Evolutionary conservation across 306 rosid species (phyloP), one percentile per base, ranked within the genome.

Genomic region (Arachis hypogaea): DNA sequence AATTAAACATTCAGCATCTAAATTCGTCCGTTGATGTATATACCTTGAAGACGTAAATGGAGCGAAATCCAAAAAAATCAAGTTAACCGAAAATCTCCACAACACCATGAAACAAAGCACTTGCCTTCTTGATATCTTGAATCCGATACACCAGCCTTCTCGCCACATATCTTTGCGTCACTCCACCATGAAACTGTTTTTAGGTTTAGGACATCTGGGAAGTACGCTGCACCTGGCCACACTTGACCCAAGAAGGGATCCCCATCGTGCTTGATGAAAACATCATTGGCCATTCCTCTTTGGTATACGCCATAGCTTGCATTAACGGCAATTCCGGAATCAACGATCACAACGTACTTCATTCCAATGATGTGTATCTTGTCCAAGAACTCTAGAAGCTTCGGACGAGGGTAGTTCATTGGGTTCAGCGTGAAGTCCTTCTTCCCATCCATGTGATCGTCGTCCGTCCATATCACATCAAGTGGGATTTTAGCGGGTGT

Each of bases 221-320:
- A 92, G 83, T 94, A 59, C 0, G 89, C 98, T 8, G 97, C 95
- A 4, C 98, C 97, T 0, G 98, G 98, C 98, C 97, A 94, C 56
- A 92, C 96, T 80, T 88, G 92, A 73, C 93, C 99, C 81, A 94
- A 30, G 86, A 38, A 94, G 10, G 95, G 96, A 78, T 89, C 97
- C 45, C 88, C 88, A 50, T 86, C 88, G 36, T 89, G 87, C 86
- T 89, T 94, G 73, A 94, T 89, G 57, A 94, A 94, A 56, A 94
- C 97, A 69, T 94, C 97, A 52, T 83, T 78, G 7, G 86, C 88
- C 8, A 86, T 59, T 42, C 88, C 98, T 46, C 98, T 90, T 51
- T 87, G 88, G 72, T 94, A 84, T 8, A 87, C 93, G 36, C 96
- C 97, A 40, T 94, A 94, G 22, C 86, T 85, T 51, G 78, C 63